Evolutionary conservation across 768 basidiomycete genomes (phyloP), one percentile per base, ranked within the genome.

Genomic region (Termitomyces sp.): DNA sequence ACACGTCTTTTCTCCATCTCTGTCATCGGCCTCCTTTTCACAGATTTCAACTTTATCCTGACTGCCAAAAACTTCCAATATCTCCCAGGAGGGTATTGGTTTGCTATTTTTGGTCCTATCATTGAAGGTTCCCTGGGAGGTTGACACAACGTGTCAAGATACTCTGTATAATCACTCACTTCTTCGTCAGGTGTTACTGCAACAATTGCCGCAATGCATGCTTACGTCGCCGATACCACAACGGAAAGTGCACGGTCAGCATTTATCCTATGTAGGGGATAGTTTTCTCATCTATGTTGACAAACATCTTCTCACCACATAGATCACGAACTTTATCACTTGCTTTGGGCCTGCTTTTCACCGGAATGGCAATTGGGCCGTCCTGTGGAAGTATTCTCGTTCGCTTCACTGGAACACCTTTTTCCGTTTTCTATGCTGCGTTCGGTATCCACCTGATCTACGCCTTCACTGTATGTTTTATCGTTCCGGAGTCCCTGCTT

Each of bases 21-120:
- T 5, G 65, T 84, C 20, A 53, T 83, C 2, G 90, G 91, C 14
- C 66, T 86, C 12, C 70, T 93, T 9, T 48, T 85, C 42, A 78
- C 76, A 59, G 88, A 94, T 59, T 64, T 84, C 39, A 84, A 74
- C 60, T 85, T 93, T 62, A 77, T 95, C 50, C 63, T 87, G 42
- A 87, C 90, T 5, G 75, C 83, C 20, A 73, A 72, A 29, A 87
- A 78, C 65, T 80, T 82, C 37, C 73, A 82, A 53, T 63, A 70
- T 6, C 72, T 92, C 4, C 93, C 92, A 1, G 90, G 89, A 1
- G 88, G 90, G 6, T 94, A 94, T 68, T 88, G 89, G 80, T 87
- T 91, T 66, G 73, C 92, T 26, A 59, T 92, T 13, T 57, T 88
- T 20, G 85, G 86, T 1, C 82, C 87, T 10, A 57, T 83, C 6